A percentile compares a stretch with the other conserved stretches of the same genome.
phyloP scores from a whole-genome alignment of 1,284 basidiomycete genomes.

The Heterobasidion occidentale region DNA sequence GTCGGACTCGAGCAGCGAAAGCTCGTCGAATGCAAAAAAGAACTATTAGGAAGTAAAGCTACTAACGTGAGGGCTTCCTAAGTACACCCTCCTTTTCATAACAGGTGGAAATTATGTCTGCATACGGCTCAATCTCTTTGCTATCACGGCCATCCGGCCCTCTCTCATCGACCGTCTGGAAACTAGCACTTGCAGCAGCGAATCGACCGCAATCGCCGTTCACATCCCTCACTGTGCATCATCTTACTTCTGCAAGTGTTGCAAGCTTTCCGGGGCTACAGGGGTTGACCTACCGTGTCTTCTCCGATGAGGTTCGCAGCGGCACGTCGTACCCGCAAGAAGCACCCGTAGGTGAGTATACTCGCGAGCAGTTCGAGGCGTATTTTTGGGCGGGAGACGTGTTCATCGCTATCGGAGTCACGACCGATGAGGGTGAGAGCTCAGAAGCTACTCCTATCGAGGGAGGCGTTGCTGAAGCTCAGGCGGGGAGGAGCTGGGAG shows the following conservation, averaged over 20 bases:
- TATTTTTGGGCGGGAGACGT: conserved; percentile 78
- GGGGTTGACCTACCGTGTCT: conserved; percentile 53
- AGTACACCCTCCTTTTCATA: too few relatives aligned
- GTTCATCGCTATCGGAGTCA: conserved; percentile 56
- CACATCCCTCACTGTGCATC: conserved; percentile 45
- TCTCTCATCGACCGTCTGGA: conserved; percentile 21
- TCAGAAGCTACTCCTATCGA: conserved; percentile 12
- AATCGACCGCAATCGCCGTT: conserved; percentile 9
- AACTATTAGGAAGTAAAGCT: background rate
- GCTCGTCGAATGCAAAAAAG: background rate
- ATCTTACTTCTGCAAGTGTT: conserved; percentile 48
- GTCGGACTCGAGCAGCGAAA: background rate
- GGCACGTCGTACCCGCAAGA: conserved; percentile 86
- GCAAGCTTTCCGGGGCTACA: conserved; percentile 39
- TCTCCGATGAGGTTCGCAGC: conserved; percentile 68
- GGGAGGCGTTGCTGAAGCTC: conserved; percentile 28
- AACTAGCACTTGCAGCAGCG: background rate
- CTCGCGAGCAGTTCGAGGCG: conserved; percentile 47
- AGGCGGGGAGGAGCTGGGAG: conserved; percentile 50
- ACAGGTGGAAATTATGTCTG: conserved; percentile 17
- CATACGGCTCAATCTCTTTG: conserved; percentile 21
- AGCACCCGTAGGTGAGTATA: conserved; percentile 32
- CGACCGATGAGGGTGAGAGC: conserved; percentile 14
- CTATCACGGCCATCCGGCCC: conserved; percentile 1
- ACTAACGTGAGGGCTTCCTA: too few relatives aligned